Conservation (phyloP, 768 basidiomycete genomes). For the Hericium rajendrae region DNA sequence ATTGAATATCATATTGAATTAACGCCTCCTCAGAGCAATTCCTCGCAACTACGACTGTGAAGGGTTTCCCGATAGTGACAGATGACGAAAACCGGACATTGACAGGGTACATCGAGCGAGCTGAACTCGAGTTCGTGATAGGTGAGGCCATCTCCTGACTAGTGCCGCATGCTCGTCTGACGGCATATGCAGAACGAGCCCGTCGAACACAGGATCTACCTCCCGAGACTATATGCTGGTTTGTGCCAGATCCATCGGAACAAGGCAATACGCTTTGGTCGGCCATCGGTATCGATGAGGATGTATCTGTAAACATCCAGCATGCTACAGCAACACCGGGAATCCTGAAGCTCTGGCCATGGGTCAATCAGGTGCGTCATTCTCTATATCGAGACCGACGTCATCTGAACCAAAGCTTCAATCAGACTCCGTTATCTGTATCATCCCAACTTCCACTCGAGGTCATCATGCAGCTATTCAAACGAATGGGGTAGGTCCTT, state of each 20-base stretch:
- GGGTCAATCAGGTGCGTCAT: slow-evolving; percentile 82
- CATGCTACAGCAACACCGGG: slow-evolving; percentile 48
- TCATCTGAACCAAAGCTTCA: slow-evolving; percentile 1
- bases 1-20: not conserved
- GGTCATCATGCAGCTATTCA: slow-evolving; percentile 96
- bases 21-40: slow-evolving; percentile 43
- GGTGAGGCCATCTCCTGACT: slow-evolving; percentile 35
- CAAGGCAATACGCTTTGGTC: slow-evolving; percentile 38
- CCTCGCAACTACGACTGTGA: slow-evolving; percentile 63
- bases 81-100: slow-evolving; percentile 50
- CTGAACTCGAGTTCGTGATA: slow-evolving; percentile 78
- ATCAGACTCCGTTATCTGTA: slow-evolving; percentile 87
- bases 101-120: slow-evolving; percentile 81
- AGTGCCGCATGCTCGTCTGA: not conserved
- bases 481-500: slow-evolving; percentile 83
- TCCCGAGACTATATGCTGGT: slow-evolving; percentile 62
- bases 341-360: slow-evolving; percentile 68
- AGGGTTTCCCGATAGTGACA: slow-evolving; percentile 87
- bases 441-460: slow-evolving; percentile 88
- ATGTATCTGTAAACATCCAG: slow-evolving; percentile 55
- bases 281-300: slow-evolving; percentile 55
- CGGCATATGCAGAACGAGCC: slow-evolving; percentile 52
- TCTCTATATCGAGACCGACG: not conserved
- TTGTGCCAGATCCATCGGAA: slow-evolving; percentile 45
- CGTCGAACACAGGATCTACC: slow-evolving; percentile 51